Conservation (phyloP, 768 basidiomycete species). For the Melanogaster broomeanus region DNA sequence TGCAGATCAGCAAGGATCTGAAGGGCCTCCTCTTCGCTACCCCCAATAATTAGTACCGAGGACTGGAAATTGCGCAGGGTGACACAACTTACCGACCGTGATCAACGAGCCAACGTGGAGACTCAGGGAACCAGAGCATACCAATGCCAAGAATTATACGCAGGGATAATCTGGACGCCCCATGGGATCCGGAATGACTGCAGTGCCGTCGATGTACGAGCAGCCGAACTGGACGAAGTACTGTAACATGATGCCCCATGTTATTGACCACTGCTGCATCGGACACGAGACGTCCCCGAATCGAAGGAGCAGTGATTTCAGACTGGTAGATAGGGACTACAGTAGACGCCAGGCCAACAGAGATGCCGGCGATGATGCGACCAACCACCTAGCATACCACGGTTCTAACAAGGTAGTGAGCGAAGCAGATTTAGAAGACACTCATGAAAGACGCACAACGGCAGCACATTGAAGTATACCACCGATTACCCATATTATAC, state of each 20-base stretch:
- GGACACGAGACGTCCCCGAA: conserved; percentile 75
- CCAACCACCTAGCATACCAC: conserved; percentile 76
- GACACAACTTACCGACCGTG: conserved; percentile 43
- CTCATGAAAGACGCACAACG: conserved; percentile 29
- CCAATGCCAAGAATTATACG: conserved; percentile 65
- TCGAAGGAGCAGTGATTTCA: conserved; percentile 68
- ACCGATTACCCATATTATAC: conserved; percentile 73
- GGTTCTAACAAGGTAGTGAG: conserved; percentile 43
- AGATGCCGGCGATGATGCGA: conserved; percentile 65
- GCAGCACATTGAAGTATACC: conserved; percentile 71
- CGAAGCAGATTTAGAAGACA: not conserved
- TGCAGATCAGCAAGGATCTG: conserved; percentile 77
- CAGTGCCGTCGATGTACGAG: conserved; percentile 62
- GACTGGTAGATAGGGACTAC: conserved; percentile 77
- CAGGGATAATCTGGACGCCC: conserved; percentile 81
- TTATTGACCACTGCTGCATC: conserved; percentile 81
- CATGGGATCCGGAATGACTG: conserved; percentile 82
- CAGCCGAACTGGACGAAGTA: conserved; percentile 78
- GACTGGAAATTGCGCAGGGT: not conserved
- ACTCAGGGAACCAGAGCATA: conserved; percentile 70
- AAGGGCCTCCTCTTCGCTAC: conserved; percentile 57
- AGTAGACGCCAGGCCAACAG: conserved; percentile 66
- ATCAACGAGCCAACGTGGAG: conserved; percentile 73
- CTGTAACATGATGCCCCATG: conserved; percentile 77
- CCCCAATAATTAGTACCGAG: not conserved